phyloP scores from a whole-genome alignment of 345 rosid species.

The Lepidium africanum region DNA sequence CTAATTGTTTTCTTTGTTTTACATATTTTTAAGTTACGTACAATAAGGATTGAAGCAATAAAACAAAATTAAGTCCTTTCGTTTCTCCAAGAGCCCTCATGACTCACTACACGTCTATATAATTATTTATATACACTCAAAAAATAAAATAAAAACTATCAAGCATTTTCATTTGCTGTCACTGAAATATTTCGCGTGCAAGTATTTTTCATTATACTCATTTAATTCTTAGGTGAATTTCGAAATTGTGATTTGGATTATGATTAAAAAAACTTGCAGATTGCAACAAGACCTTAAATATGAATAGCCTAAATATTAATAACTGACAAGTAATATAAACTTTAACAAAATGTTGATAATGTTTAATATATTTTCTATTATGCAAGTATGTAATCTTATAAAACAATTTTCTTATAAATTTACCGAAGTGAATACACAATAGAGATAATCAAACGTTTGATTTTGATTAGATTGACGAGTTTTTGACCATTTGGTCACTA shows the following conservation, averaged over 20 bases:
- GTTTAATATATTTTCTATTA: too few relatives aligned
- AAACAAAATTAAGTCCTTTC: constrained; percentile 22
- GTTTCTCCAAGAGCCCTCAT: constrained; percentile 25
- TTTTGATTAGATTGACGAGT: not conserved
- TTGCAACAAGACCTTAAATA: not conserved
- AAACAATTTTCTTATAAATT: too few relatives aligned
- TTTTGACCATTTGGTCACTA: not conserved
- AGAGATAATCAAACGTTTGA: not conserved
- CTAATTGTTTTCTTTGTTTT: constrained; percentile 13
- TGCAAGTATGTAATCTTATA: too few relatives aligned
- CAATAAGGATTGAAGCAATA: not conserved
- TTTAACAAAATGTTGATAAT: too few relatives aligned
- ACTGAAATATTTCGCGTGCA: not conserved
- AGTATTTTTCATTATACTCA: not conserved
- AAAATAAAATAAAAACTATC: not conserved
- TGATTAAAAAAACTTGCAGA: not conserved
- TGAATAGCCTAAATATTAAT: not conserved
- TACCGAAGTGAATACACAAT: not conserved
- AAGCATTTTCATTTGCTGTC: not conserved
- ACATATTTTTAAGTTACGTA: constrained; percentile 3
- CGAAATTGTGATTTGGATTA: not conserved
- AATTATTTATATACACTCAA: not conserved
- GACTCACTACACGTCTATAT: not conserved
- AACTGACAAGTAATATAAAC: too few relatives aligned
- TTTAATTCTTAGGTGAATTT: not conserved